A percentile compares a stretch with the other conserved stretches of the same genome.
phyloP scores from a whole-genome alignment of 1,139 yeast species.

The Kodamaea suecica region DNA sequence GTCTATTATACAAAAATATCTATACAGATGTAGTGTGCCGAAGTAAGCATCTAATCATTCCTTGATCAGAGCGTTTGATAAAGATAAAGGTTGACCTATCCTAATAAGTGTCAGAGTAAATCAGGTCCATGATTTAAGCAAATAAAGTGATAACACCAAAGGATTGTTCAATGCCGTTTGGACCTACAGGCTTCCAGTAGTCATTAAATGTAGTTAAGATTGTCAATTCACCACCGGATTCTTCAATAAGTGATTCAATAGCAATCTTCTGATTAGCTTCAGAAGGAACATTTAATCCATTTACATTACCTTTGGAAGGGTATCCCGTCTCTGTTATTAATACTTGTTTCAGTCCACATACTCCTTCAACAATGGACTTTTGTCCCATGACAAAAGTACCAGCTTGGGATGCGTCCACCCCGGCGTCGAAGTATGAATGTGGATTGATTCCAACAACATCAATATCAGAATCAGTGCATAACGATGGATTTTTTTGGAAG shows the following conservation, averaged over 20 bases:
- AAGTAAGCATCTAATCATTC: too few relatives aligned
- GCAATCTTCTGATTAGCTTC: slow-evolving; percentile 69
- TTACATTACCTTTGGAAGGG: slow-evolving; percentile 68
- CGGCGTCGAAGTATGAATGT: slow-evolving; percentile 76
- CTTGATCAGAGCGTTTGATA: too few relatives aligned
- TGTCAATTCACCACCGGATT: slow-evolving; percentile 58
- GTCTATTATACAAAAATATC: too few relatives aligned
- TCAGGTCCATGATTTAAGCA: too few relatives aligned
- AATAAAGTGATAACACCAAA: slow-evolving; percentile 65
- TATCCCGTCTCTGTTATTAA: slow-evolving; percentile 84
- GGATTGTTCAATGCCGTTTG: slow-evolving; percentile 78
- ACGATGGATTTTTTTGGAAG: slow-evolving; percentile 56
- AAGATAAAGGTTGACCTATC: too few relatives aligned
- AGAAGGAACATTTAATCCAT: slow-evolving; percentile 74
- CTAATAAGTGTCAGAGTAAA: too few relatives aligned
- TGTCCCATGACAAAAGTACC: slow-evolving; percentile 73
- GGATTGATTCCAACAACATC: slow-evolving; percentile 76
- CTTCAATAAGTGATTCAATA: slow-evolving; percentile 49
- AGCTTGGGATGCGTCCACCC: slow-evolving; percentile 59
- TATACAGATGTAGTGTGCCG: too few relatives aligned
- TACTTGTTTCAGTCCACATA: slow-evolving; percentile 51
- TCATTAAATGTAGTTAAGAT: slow-evolving; percentile 77
- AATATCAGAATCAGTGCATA: slow-evolving; percentile 60
- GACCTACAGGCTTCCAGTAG: slow-evolving; percentile 85
- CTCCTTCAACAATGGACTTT: slow-evolving; percentile 46